A percentile compares a stretch with the other conserved stretches of the same genome.
phyloP scores from a whole-genome alignment of 306 rosid species.

The Dryas alaskensis region DNA sequence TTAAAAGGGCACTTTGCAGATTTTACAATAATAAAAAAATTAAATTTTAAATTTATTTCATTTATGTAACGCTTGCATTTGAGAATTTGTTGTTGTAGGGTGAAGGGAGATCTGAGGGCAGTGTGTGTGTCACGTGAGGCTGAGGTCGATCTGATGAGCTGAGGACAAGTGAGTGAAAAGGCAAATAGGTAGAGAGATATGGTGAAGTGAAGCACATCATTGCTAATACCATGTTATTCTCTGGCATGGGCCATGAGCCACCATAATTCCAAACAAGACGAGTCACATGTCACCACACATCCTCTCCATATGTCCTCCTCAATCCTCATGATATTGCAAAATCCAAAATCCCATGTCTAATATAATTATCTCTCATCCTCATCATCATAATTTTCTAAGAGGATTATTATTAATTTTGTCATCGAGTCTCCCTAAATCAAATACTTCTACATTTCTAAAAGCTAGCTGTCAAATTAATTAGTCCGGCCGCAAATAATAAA shows the following conservation, averaged over 20 bases:
- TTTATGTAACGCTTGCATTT: no score
- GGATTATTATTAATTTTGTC: background rate
- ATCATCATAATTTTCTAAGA: no score
- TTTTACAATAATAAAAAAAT: no score
- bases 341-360: conserved; percentile 2
- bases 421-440: no score
- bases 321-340: conserved; percentile 31
- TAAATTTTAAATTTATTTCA: no score
- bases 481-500: no score
- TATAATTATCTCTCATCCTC: background rate
- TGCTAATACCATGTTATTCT: conserved; percentile 60
- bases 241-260: conserved; percentile 60
- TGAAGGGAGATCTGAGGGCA: conserved; percentile 22
- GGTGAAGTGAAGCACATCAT: conserved; percentile 36
- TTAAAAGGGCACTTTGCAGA: no score
- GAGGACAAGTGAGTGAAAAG: conserved; percentile 32
- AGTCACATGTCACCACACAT: conserved; percentile 62
- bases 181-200: conserved; percentile 17
- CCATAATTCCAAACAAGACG: conserved; percentile 43
- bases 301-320: conserved; percentile 46
- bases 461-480: no score
- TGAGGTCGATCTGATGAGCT: conserved; percentile 11
- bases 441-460: no score
- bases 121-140: conserved; percentile 32
- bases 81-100: no score